These are phyloP conservation scores for Solanum clarkiae DNA, from an alignment of 257 asterid genomes.

Conservation along the genomic window DNA sequence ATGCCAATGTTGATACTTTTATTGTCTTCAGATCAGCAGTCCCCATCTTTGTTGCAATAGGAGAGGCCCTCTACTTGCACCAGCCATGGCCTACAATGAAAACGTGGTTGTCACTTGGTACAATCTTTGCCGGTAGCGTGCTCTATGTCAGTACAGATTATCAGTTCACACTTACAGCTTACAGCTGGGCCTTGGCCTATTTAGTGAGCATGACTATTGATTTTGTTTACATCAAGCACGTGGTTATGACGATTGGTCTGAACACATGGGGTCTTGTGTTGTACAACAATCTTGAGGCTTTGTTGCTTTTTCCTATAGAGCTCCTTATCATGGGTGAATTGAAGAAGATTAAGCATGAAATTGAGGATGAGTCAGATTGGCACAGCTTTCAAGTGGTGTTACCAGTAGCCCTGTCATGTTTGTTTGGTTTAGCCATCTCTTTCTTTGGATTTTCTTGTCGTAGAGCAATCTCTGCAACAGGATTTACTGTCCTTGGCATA, in stretches of 20 bases:
- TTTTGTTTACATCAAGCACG: constrained; percentile 92
- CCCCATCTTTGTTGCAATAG: constrained; percentile 85
- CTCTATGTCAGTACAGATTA: constrained; percentile 75
- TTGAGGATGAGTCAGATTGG: constrained; percentile 64
- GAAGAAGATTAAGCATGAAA: constrained; percentile 74
- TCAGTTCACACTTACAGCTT: constrained; percentile 76
- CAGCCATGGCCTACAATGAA: constrained; percentile 81
- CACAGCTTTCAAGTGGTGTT: constrained; percentile 56
- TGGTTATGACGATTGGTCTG: constrained; percentile 84
- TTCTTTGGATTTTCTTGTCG: constrained; percentile 95
- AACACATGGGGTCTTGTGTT: constrained; percentile 95
- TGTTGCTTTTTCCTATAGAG: constrained; percentile 79
- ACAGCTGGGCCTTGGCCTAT: constrained; percentile 85
- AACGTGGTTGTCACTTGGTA: constrained; percentile 75
- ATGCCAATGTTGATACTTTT: constrained; percentile 88
- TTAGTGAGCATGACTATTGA: constrained; percentile 87
- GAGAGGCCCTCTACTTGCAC: constrained; percentile 80
- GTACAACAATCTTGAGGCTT: constrained; percentile 92
- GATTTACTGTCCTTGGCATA: constrained; percentile 91
- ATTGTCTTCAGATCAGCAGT: constrained; percentile 90
- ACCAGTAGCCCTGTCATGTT: constrained; percentile 78
- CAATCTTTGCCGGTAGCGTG: constrained; percentile 82
- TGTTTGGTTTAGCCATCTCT: constrained; percentile 85
- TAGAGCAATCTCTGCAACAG: constrained; percentile 84
- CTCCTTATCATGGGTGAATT: constrained; percentile 86